Conservation (phyloP, 2,329 filamentous ascomycete species). For the Claviceps arundinis region DNA sequence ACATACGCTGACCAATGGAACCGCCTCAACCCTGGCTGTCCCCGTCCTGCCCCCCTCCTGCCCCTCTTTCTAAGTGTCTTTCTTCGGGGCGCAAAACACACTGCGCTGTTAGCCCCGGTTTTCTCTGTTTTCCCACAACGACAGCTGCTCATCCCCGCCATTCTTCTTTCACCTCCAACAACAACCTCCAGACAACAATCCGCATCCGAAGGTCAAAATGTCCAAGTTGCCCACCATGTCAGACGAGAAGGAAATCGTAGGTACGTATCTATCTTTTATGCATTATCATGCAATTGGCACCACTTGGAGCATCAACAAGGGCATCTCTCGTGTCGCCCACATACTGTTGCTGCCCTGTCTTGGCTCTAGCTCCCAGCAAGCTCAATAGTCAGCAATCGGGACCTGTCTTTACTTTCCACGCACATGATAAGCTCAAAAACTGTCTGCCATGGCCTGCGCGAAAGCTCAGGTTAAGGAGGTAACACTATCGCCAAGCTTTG, state of each 20-base stretch:
- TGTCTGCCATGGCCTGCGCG: conserved; percentile 5
- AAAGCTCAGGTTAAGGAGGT: not conserved
- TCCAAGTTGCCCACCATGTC: conserved; percentile 25
- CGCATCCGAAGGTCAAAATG: not conserved
- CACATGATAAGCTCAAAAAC: conserved; percentile 3
- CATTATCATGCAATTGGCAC: no score
- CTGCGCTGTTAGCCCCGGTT: not conserved
- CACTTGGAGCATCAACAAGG: not conserved
- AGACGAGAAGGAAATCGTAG: conserved; percentile 31
- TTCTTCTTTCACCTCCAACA: conserved; percentile 1
- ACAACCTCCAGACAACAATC: not conserved
- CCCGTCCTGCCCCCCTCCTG: not conserved
- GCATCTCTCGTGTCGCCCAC: not conserved
- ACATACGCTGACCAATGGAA: not conserved
- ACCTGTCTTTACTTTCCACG: conserved; percentile 14
- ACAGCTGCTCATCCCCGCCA: conserved; percentile 4
- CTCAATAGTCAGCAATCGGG: not conserved
- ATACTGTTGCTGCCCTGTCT: not conserved
- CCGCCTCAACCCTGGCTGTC: not conserved
- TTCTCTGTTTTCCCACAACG: conserved; percentile 2
- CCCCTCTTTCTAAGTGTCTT: conserved; percentile 3
- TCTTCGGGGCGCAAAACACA: not conserved
- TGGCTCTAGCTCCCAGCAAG: not conserved
- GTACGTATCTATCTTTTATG: conserved; percentile 19
- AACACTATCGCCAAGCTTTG: conserved; percentile 2